A percentile compares a stretch with the other conserved stretches of the same genome.
Conservation (phyloP, 2,329 filamentous ascomycete species). For the Hysterium pulicare region DNA sequence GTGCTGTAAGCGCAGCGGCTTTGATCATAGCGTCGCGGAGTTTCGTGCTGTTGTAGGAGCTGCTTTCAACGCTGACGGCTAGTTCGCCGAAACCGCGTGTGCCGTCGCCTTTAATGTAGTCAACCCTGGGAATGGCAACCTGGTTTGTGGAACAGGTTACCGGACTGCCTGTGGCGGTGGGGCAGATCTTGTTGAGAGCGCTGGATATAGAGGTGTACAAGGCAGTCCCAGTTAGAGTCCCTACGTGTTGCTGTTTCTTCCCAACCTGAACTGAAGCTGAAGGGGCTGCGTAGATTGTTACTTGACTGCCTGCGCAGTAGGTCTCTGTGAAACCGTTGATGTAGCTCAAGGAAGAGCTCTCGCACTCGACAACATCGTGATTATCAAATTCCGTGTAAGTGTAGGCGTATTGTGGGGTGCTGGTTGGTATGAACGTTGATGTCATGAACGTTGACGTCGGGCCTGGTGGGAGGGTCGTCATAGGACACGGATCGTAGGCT, state of each 20-base stretch:
- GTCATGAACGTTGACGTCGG: too few species aligned
- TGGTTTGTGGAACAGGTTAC: neutral
- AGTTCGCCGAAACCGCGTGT: slow-evolving; percentile 4
- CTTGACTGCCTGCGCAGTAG: too few species aligned
- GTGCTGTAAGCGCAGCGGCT: slow-evolving; percentile 8
- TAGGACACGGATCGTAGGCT: too few species aligned
- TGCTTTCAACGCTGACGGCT: slow-evolving; percentile 4
- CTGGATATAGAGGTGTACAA: slow-evolving; percentile 10
- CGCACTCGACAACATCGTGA: too few species aligned
- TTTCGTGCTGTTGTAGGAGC: slow-evolving; percentile 7
- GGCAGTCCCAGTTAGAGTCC: slow-evolving; percentile 7
- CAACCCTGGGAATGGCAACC: neutral
- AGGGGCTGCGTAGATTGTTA: too few species aligned
- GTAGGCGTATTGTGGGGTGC: neutral
- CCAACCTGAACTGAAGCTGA: slow-evolving; percentile 7
- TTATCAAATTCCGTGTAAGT: too few species aligned
- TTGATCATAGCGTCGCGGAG: slow-evolving; percentile 10
- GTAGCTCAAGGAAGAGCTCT: too few species aligned
- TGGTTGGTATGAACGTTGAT: neutral
- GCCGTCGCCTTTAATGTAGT: neutral
- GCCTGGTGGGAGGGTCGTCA: too few species aligned
- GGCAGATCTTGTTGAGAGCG: slow-evolving; percentile 9
- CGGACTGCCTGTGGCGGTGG: slow-evolving; percentile 3
- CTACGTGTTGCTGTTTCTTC: slow-evolving; percentile 5
- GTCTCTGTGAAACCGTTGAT: too few species aligned